These are phyloP conservation scores for Begonia peltatifolia DNA, from an alignment of 306 rosid species.

Conservation along the genomic window DNA sequence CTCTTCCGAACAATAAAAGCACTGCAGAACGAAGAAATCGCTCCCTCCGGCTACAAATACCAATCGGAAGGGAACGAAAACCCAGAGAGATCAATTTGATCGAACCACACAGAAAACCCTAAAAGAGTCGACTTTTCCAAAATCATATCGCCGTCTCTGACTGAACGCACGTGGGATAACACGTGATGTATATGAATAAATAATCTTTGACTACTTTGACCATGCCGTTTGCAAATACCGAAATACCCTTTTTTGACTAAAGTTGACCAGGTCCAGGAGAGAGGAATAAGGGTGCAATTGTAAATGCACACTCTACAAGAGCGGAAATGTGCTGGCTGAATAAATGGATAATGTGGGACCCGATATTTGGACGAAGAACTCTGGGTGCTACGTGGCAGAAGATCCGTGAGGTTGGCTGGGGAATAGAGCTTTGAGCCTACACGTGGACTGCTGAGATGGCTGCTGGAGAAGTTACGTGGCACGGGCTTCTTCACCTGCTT, in stretches of 20 bases:
- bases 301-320: neutral
- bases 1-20: neutral
- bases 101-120: slow-evolving; percentile 29
- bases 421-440: neutral
- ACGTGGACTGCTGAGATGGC: neutral
- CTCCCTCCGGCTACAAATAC: neutral
- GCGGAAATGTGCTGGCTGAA: slow-evolving; percentile 17
- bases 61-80: neutral
- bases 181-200: slow-evolving; percentile 6
- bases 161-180: slow-evolving; percentile 25
- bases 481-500: too few relatives aligned
- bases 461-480: neutral
- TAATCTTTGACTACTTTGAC: too few relatives aligned
- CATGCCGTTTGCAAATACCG: too few relatives aligned
- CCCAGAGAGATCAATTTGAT: slow-evolving; percentile 7
- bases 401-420: slow-evolving; percentile 1
- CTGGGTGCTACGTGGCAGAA: slow-evolving; percentile 19
- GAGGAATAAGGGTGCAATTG: too few relatives aligned
- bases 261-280: too few relatives aligned
- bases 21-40: neutral
- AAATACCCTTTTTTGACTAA: too few relatives aligned
- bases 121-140: slow-evolving; percentile 1
- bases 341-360: slow-evolving; percentile 27
- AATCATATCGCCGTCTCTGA: slow-evolving; percentile 15
- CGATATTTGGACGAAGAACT: slow-evolving; percentile 10